These are phyloP conservation scores for Mortierella sp. DNA, from an alignment of 371 early-diverging fungal species.

Conservation along the genomic window DNA sequence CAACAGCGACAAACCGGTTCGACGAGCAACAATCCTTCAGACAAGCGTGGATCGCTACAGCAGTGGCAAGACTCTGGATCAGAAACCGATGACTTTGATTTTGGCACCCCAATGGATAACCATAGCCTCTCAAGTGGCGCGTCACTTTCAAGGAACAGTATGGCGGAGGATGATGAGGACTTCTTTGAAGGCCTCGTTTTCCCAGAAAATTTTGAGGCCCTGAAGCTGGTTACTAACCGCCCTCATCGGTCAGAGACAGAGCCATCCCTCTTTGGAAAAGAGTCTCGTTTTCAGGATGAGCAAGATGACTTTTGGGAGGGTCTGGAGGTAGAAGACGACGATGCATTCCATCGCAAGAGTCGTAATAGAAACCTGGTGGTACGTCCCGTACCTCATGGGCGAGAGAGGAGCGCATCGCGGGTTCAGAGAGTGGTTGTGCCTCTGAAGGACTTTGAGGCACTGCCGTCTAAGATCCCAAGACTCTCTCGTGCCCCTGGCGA, in stretches of 20 bases:
- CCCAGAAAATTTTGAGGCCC: conserved; percentile 28
- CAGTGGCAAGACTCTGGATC: conserved; percentile 35
- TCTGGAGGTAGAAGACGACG: conserved; percentile 21
- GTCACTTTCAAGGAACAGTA: conserved; percentile 25
- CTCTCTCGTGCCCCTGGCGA: conserved; percentile 34
- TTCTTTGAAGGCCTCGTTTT: conserved; percentile 35
- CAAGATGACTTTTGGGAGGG: conserved; percentile 49
- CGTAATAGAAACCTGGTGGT: conserved; percentile 34
- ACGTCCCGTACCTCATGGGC: conserved; percentile 15
- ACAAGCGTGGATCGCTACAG: conserved; percentile 3
- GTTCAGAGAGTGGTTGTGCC: conserved; percentile 39
- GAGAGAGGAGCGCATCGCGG: conserved; percentile 40
- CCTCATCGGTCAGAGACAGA: conserved; percentile 28
- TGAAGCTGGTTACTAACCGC: conserved; percentile 25
- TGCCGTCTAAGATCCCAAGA: conserved; percentile 42
- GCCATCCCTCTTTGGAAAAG: conserved; percentile 34
- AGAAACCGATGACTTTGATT: conserved; percentile 32
- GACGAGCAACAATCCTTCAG: background rate
- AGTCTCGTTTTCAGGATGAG: conserved; percentile 28
- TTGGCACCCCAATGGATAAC: conserved; percentile 26
- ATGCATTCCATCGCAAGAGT: conserved; percentile 17
- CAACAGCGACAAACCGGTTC: background rate
- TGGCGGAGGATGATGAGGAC: conserved; percentile 26
- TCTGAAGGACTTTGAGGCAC: conserved; percentile 47
- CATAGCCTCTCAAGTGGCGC: conserved; percentile 30